phyloP scores from a whole-genome alignment of 2,329 filamentous ascomycete species.

The Fusarium tanahbumbuense region DNA sequence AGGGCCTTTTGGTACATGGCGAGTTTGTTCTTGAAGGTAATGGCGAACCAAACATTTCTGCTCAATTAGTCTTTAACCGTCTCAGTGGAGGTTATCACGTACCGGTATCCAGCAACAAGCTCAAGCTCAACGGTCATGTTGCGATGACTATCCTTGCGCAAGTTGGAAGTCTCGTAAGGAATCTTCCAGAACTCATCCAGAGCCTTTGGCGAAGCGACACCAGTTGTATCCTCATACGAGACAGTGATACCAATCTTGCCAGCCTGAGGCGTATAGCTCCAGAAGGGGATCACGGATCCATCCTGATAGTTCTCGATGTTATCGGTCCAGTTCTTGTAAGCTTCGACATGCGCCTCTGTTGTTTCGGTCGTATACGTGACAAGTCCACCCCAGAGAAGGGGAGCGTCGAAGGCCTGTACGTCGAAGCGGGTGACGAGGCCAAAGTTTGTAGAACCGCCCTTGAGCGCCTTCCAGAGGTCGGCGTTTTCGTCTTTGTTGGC shows the following conservation, averaged over 20 bases:
- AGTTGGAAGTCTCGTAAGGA: slow-evolving; percentile 4
- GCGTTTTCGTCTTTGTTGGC: slow-evolving; percentile 31
- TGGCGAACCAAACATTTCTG: slow-evolving; percentile 23
- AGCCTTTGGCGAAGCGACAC: slow-evolving; percentile 3
- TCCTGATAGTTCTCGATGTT: slow-evolving; percentile 14
- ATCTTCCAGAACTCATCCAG: slow-evolving; percentile 17
- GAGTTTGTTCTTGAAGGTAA: slow-evolving; percentile 17
- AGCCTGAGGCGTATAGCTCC: slow-evolving; percentile 16
- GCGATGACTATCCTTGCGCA: slow-evolving; percentile 16
- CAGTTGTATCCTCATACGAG: slow-evolving; percentile 15
- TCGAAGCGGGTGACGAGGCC: slow-evolving; percentile 38
- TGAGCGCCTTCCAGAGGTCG: slow-evolving; percentile 31
- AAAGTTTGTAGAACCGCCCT: slow-evolving; percentile 32
- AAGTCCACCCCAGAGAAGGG: slow-evolving; percentile 31
- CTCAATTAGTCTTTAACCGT: fast-evolving
- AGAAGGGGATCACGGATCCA: slow-evolving; percentile 18
- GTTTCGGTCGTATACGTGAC: slow-evolving; percentile 28
- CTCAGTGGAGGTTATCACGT: fast-evolving
- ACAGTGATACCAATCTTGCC: slow-evolving; percentile 14
- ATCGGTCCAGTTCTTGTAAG: slow-evolving; percentile 29
- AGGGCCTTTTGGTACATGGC: slow-evolving; percentile 14
- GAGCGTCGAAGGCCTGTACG: slow-evolving; percentile 30
- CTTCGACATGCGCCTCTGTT: slow-evolving; percentile 24
- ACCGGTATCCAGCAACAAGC: slow-evolving; percentile 18
- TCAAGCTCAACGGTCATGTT: slow-evolving; percentile 25